Conservation (phyloP, 208 protist genomes). For the Acanthamoeba healyi region DNA sequence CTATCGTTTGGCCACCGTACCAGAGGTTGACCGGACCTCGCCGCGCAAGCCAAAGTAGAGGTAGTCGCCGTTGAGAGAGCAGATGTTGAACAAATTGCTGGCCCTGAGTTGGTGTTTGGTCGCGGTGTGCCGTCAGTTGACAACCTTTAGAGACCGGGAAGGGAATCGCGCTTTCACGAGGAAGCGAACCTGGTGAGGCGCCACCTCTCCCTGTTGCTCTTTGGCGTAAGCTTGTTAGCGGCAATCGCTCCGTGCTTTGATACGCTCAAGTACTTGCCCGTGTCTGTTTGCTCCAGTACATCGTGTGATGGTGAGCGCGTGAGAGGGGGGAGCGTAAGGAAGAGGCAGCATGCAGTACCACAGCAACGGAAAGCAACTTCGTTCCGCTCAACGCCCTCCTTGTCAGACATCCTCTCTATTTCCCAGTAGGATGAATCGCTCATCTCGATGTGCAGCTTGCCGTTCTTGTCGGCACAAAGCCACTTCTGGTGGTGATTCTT, state of each 20-base stretch:
- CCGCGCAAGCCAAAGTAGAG: slow-evolving; percentile 56
- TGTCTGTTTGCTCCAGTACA: neutral
- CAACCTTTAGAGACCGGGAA: neutral
- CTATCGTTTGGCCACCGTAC: neutral
- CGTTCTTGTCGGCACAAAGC: slow-evolving; percentile 23
- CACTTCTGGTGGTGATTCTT: slow-evolving; percentile 66
- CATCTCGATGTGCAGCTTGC: neutral
- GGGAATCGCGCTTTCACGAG: too few relatives aligned
- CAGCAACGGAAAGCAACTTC: neutral
- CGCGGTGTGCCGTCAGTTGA: neutral
- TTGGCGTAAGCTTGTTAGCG: neutral
- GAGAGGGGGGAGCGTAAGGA: neutral
- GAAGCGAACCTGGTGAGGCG: neutral
- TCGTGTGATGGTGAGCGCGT: neutral
- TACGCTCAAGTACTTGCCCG: slow-evolving; percentile 30
- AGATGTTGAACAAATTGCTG: slow-evolving; percentile 58
- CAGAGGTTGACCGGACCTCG: neutral
- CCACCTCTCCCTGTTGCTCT: neutral
- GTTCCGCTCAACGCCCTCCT: slow-evolving; percentile 38
- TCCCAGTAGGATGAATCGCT: neutral
- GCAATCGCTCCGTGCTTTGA: neutral
- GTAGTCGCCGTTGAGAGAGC: slow-evolving; percentile 30
- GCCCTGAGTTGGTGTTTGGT: neutral
- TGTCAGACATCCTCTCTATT: neutral
- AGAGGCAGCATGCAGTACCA: too few relatives aligned